Base-by-base conservation (phyloP, 805 yeast genomes). In the Diddensiella transvaalensis region DNA sequence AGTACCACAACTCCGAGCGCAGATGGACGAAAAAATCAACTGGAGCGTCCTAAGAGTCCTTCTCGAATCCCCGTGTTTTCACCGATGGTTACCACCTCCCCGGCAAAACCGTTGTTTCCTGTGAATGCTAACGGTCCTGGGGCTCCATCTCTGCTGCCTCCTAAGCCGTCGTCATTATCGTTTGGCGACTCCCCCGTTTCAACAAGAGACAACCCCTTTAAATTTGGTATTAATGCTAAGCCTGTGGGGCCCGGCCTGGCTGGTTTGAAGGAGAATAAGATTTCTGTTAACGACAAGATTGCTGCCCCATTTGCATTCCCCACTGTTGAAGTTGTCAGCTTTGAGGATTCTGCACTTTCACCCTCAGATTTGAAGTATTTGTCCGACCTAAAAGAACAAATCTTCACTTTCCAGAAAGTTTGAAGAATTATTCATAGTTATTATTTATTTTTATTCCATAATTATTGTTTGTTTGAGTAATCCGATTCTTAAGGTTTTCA, bases 81-180 rank as follows among this genome's bases (percentile, higher is more conserved):
- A 22, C 40, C 51, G 8, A 15, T 18, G 8, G 8, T 18, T 35
- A 35, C 38, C 17, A 17, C 21, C 21, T 50, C 53, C 13, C 53
- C 53, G 2, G 40, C 53, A 13, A 50, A 50, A 17, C 53, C 53
- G n/a, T 29, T 50, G 15, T 40, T 40, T 19, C 46, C 48, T 3
- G 24, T 19, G 15, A n/a, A 8, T 8, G 32, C 11, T 8, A 26
- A 26, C 8, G 13, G 32, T 13, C 13, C 32, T 26, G 32, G 8
- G 8, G 13, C 32, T 8, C 13, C 8, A 8, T 13, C 32, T 8
- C 13, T 26, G 13, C 32, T 26, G 32, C 32, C 32, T 8, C 32
- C 32, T 8, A 26, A 26, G 32, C 11, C 32, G 11, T 13, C 32
- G 4, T 5, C 17, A 11, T 4, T 33, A 8, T 8, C 10, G 4